Evolutionary conservation across 305 asterid species (phyloP).

Genomic region (Rubia tinctorum): DNA sequence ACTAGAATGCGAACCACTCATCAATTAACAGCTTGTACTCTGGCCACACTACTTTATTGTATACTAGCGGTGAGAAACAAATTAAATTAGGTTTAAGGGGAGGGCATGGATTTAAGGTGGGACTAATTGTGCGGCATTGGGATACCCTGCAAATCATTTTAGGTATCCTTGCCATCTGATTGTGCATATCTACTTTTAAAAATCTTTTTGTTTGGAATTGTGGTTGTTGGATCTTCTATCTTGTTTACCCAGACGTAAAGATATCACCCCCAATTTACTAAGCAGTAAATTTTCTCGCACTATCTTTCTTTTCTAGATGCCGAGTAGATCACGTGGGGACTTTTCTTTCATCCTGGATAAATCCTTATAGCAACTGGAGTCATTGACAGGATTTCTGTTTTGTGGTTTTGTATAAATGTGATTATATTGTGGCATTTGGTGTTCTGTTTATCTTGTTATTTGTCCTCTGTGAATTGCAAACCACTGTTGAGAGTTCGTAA

Average conservation of each 20-base stretch:
- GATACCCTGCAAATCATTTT: not conserved
- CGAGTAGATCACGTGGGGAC: not conserved
- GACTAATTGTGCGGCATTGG: constrained; percentile 4
- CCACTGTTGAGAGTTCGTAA: not conserved
- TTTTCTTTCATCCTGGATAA: not conserved
- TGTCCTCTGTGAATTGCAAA: not conserved
- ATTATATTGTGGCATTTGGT: not conserved
- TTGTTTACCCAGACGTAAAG: not conserved
- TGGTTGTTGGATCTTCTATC: not conserved
- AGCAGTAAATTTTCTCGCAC: not conserved
- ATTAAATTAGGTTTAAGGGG: not conserved
- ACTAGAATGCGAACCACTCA: constrained; percentile 4
- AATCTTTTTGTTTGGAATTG: not conserved
- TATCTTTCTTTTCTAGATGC: not conserved
- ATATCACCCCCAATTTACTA: not conserved
- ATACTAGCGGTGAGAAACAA: not conserved
- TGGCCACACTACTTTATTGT: not conserved
- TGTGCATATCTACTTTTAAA: not conserved
- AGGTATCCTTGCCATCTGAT: not conserved
- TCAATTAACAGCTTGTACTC: not conserved
- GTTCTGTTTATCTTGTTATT: not conserved
- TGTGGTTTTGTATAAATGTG: not conserved
- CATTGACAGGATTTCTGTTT: not conserved
- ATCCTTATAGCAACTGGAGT: not conserved
- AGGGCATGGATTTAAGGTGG: constrained; percentile 2